phyloP scores from a whole-genome alignment of 2,329 filamentous ascomycete species.

The Microsporum ferrugineum region DNA sequence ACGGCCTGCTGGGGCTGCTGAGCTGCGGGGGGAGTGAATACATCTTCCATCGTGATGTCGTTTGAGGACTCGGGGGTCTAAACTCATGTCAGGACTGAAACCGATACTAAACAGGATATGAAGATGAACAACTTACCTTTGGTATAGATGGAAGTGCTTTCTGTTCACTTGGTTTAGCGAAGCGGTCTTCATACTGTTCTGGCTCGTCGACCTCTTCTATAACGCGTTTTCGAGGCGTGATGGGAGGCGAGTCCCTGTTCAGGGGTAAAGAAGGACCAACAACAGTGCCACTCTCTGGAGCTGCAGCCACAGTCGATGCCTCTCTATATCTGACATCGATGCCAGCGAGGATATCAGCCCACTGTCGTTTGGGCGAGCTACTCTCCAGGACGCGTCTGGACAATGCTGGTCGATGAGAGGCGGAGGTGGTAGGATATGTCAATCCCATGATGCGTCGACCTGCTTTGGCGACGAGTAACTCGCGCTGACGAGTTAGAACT shows the following conservation, averaged over 20 bases:
- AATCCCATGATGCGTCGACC: not conserved
- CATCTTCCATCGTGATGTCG: not conserved
- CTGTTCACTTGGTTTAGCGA: not conserved
- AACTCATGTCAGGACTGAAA: not conserved
- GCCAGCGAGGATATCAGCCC: not conserved
- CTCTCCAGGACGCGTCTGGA: not conserved
- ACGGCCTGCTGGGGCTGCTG: no score
- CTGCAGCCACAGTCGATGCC: not conserved
- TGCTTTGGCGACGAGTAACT: not conserved
- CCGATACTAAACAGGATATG: not conserved
- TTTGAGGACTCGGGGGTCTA: not conserved
- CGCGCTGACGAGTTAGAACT: constrained; percentile 3
- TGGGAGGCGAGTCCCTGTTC: not conserved
- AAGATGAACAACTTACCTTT: not conserved
- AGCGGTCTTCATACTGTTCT: not conserved
- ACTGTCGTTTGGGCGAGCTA: not conserved
- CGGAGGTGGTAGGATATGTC: not conserved
- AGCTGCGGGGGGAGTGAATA: not conserved
- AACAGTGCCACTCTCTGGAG: not conserved
- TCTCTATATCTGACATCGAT: not conserved
- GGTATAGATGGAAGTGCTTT: not conserved
- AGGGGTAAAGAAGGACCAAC: not conserved
- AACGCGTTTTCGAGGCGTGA: constrained; percentile 8
- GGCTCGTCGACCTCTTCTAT: constrained; percentile 7
- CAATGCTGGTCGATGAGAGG: not conserved